Evolutionary conservation across 768 basidiomycete species (phyloP), one percentile per base, ranked within the genome.

Genomic region (Leccinum boreale): DNA sequence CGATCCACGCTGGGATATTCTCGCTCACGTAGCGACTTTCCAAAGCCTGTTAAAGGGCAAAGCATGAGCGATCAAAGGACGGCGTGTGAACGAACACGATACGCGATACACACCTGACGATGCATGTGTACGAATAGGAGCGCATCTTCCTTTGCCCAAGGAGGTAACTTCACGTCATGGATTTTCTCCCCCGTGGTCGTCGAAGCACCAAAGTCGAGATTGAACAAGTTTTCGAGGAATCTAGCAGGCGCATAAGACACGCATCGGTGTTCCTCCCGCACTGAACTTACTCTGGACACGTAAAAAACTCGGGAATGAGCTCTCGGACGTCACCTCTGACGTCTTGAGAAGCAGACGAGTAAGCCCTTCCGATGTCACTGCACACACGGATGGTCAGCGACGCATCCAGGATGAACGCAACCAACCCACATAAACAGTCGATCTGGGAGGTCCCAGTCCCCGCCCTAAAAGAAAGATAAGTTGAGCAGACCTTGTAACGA

Each of bases 361-460:
- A 96, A 2, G 94, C 81, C 57, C 90, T 79, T n/a, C 81, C 77
- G 10, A 97, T 76, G 61, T 94, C 88, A 65, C 88, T 94, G 55
- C 14, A 45, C 14, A 45, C 15, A 17, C 7, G 1, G 23, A 52
- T 46, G 44, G 56, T 70, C 11, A 61, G 59, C n/a, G 33, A 21
- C 26, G 15, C 55, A 51, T 33, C 36, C 15, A 24, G 29, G 11
- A 17, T 2, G 8, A 24, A 12, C 6, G 6, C 12, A 23, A 17
- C 36, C 4, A 14, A 69, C 74, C n/a, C 56, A 87, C 89, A 80
- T 84, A 70, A 94, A 94, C 11, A 94, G 71, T 21, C 92, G 80
- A 73, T 94, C 92, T 0, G 94, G 94, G 15, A 97, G 73, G 75
- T 98, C 95, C 87, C 94, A 97, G 65, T 93, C 89, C 6, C 95